A percentile compares a stretch with the other conserved stretches of the same genome.
phyloP scores from a whole-genome alignment of 2,329 filamentous ascomycete species.

The Pseudocercospora eumusae region DNA sequence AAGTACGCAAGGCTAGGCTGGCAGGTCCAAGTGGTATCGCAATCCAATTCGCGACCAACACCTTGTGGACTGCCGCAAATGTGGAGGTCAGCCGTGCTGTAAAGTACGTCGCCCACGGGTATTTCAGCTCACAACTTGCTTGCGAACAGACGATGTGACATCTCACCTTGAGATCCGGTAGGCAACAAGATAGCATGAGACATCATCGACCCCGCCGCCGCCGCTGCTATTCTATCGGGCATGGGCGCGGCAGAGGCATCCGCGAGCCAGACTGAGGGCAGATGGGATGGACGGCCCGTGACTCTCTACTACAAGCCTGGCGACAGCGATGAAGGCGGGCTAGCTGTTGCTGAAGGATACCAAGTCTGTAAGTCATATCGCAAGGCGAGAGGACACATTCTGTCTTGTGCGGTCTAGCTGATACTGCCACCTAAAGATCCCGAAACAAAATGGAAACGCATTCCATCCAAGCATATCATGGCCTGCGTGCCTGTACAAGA shows the following conservation, averaged over 20 bases:
- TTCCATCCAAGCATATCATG: conserved; percentile 31
- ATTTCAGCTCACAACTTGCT: not conserved
- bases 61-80: not conserved
- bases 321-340: conserved; percentile 21
- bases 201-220: not conserved
- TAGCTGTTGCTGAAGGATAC: conserved; percentile 31
- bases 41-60: no score
- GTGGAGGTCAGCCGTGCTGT: conserved; percentile 1
- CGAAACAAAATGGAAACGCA: conserved; percentile 24
- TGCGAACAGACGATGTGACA: not conserved
- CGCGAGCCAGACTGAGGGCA: conserved; percentile 26
- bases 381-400: not conserved
- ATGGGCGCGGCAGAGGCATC: conserved; percentile 31
- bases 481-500: conserved; percentile 25
- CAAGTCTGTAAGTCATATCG: conserved; percentile 25
- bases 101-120: not conserved
- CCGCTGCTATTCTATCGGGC: not conserved
- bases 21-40: not conserved
- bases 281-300: conserved; percentile 33
- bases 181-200: not conserved
- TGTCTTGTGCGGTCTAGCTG: not conserved
- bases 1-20: not conserved
- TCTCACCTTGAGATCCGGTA: not conserved
- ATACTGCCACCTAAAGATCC: conserved; percentile 15
- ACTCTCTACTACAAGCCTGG: conserved; percentile 32